Evolutionary conservation across 495 filamentous ascomycete species (phyloP).

Genomic region (Collariella sp.): DNA sequence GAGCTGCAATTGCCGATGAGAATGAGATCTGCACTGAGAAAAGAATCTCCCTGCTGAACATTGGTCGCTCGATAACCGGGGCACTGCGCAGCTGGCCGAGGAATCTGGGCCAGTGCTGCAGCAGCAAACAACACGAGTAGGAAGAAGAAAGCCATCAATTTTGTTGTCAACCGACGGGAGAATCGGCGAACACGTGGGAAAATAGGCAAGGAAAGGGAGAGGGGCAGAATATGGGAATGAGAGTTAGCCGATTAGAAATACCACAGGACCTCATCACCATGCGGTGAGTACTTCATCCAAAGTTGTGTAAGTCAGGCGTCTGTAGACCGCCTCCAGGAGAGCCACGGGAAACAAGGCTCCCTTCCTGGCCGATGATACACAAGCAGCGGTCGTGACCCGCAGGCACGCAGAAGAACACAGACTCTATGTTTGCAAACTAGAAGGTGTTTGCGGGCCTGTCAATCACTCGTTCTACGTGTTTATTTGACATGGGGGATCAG

Average conservation of each 20-base stretch:
- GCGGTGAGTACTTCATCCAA: too few relatives aligned
- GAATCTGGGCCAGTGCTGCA: background rate
- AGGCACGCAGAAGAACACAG: background rate
- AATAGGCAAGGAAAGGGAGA: background rate
- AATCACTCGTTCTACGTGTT: background rate
- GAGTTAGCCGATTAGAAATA: too few relatives aligned
- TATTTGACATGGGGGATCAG: background rate
- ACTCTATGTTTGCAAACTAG: background rate
- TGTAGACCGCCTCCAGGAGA: too few relatives aligned
- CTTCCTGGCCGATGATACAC: background rate
- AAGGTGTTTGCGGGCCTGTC: background rate
- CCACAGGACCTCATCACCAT: too few relatives aligned
- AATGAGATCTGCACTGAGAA: slow-evolving; percentile 54
- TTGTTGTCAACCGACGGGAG: background rate
- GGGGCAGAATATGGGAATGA: background rate
- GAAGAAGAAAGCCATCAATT: background rate
- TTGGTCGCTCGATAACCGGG: slow-evolving; percentile 66
- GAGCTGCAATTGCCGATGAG: slow-evolving; percentile 57
- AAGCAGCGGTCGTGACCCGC: background rate
- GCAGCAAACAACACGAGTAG: background rate
- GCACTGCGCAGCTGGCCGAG: slow-evolving; percentile 30
- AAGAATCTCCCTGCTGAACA: slow-evolving; percentile 40
- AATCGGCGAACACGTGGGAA: background rate
- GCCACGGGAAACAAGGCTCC: too few relatives aligned
- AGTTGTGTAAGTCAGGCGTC: too few relatives aligned